A percentile compares a stretch with the other conserved stretches of the same genome.
These are phyloP conservation scores for Linnemannia elongata DNA, from an alignment of 192 early-diverging fungal genomes.

Conservation along the genomic window DNA sequence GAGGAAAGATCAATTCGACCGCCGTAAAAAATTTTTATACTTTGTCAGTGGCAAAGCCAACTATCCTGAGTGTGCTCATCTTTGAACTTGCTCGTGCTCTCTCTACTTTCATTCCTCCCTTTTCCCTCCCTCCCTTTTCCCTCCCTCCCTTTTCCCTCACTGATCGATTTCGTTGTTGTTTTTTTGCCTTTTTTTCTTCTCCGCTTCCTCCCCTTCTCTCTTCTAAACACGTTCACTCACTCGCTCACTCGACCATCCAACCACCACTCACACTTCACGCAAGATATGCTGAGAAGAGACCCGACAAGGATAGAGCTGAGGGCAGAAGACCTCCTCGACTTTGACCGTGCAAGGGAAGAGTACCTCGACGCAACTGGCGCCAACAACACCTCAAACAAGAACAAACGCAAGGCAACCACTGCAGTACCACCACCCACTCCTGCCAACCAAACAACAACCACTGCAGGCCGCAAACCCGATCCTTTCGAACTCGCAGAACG, in stretches of 20 bases:
- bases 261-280: not conserved
- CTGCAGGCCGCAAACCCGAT: conserved; percentile 13
- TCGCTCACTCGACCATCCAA: not conserved
- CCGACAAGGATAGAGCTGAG: conserved; percentile 38
- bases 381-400: not conserved
- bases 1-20: not conserved
- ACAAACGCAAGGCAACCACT: not conserved
- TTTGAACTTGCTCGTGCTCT: not conserved
- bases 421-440: conserved; percentile 38
- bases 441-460: not conserved
- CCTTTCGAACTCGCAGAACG: conserved; percentile 29
- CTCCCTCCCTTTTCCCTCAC: not conserved
- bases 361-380: conserved; percentile 25
- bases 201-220: not conserved
- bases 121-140: no score
- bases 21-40: conserved; percentile 13
- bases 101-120: no score
- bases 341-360: conserved; percentile 39
- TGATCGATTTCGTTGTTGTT: not conserved
- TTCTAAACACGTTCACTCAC: not conserved
- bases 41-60: not conserved
- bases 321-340: conserved; percentile 32
- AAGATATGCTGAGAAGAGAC: conserved; percentile 37
- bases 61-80: not conserved
- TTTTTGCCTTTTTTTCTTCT: not conserved